A percentile compares a stretch with the other conserved stretches of the same genome.
phyloP scores from a whole-genome alignment of 257 asterid genomes.

The Solanum etuberosum region DNA sequence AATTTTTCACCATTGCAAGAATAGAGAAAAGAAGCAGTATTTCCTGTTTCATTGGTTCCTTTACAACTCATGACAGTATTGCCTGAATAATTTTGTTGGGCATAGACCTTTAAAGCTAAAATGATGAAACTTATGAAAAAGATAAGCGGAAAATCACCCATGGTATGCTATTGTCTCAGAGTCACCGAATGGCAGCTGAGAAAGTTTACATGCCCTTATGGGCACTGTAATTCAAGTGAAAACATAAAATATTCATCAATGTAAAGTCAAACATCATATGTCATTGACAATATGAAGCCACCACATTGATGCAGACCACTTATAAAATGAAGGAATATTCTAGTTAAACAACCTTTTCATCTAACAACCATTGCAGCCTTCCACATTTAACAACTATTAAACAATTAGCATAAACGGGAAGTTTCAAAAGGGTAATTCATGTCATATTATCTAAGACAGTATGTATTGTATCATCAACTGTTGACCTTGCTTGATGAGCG shows the following conservation, averaged over 20 bases:
- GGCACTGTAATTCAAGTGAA: slow-evolving; percentile 16
- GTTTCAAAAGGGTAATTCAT: neutral
- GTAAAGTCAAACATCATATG: neutral
- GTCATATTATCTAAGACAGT: neutral
- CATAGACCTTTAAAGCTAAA: slow-evolving; percentile 9
- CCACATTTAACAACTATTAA: neutral
- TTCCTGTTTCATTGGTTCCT: slow-evolving; percentile 18
- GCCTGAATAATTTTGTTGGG: slow-evolving; percentile 43
- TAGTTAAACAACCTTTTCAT: neutral
- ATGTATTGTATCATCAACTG: neutral
- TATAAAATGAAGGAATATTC: neutral
- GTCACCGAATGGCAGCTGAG: slow-evolving; percentile 52
- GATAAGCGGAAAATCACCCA: slow-evolving; percentile 3
- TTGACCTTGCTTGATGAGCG: neutral
- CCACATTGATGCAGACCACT: neutral
- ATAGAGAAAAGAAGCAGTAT: slow-evolving; percentile 37
- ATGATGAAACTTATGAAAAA: slow-evolving; percentile 6
- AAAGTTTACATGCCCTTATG: neutral
- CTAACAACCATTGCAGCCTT: neutral
- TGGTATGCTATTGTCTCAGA: slow-evolving; percentile 13
- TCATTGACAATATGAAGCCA: neutral
- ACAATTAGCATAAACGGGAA: neutral
- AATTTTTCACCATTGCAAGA: slow-evolving; percentile 29
- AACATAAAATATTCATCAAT: slow-evolving; percentile 23
- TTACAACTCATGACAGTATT: slow-evolving; percentile 21